Evolutionary conservation across 2,329 filamentous ascomycete species (phyloP), one percentile per base, ranked within the genome.

Genomic region (Rutstroemia sp.): DNA sequence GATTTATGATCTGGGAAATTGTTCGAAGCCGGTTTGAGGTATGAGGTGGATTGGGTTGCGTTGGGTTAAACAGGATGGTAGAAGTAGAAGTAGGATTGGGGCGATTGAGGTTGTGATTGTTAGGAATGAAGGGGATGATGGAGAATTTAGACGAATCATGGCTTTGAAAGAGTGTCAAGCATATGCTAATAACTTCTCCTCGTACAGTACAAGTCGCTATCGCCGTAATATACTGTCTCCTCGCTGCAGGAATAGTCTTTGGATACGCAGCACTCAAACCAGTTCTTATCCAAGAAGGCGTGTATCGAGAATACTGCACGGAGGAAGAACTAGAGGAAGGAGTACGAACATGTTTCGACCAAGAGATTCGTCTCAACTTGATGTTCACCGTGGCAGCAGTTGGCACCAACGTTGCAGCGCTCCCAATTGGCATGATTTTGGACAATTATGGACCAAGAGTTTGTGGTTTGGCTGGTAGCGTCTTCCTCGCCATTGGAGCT

Each of bases 361-460:
- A 85, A 64, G 81, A 82, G 65, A 81, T 84, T 53, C 78, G 78
- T 58, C 78, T 96, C 56, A 96, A 96, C 70, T 75, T 96, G 63
- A 95, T 95, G 88, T 96, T 96, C 76, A 95, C 90, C 5, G 80
- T 91, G 42, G 91, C 91, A 12, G 91, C 90, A 14, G 90, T 95
- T 9, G 87, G 82, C 6, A 95, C 91, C 40, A 96, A 96, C 66
- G 87, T 95, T 12, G 89, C 84, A 42, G 91, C 92, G 12, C 77
- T 96, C 6, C 89, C 91, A 2, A 84, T 95, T 10, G 92, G 92
- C 47, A 88, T 89, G 2, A 86, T 95, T 46, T 80, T 96, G 21
- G 92, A 96, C 72, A 79, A 83, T 60, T 92, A 82, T 67, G 92
- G 92, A 1, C 92, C 92, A 14, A 81, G 87, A 55, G 78, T 89